Percentiles rank a stretch among this genome's conserved stretches.
Conservation (phyloP, 2,329 filamentous ascomycete genomes). For the Microsporum audouinii region DNA sequence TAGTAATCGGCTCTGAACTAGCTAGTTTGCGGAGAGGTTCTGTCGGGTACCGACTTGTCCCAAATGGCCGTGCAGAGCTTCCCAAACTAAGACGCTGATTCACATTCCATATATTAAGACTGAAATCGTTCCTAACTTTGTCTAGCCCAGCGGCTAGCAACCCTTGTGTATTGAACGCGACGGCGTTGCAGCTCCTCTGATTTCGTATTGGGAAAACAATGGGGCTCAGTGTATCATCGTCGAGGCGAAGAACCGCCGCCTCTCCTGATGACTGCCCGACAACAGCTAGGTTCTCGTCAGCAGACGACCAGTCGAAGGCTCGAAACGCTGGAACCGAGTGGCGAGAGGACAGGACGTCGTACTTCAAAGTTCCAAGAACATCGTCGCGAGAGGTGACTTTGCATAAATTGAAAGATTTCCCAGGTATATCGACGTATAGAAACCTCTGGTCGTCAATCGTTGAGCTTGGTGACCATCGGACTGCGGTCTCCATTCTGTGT, state of each 20-base stretch:
- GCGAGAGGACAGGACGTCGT: constrained; percentile 43
- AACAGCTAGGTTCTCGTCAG: constrained; percentile 46
- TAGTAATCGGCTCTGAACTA: constrained; percentile 51
- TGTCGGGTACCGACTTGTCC: constrained; percentile 21
- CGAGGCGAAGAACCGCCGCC: constrained; percentile 47
- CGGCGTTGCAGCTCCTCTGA: constrained; percentile 54
- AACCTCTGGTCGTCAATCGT: constrained; percentile 44
- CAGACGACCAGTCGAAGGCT: constrained; percentile 55
- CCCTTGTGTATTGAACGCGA: constrained; percentile 47
- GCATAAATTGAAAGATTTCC: constrained; percentile 49
- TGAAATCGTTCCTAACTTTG: constrained; percentile 52
- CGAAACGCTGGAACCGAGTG: constrained; percentile 50
- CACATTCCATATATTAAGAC: constrained; percentile 54
- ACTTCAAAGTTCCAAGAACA: constrained; percentile 31
- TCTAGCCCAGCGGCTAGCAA: constrained; percentile 52
- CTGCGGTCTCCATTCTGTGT: constrained; percentile 45
- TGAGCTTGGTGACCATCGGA: constrained; percentile 53
- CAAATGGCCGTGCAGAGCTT: constrained; percentile 22
- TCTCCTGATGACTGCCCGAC: constrained; percentile 52
- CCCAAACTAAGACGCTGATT: constrained; percentile 35
- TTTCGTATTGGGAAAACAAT: constrained; percentile 48
- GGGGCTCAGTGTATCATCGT: constrained; percentile 37
- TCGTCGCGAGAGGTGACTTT: constrained; percentile 34
- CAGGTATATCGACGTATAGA: constrained; percentile 49
- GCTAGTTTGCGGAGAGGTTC: constrained; percentile 49